Base-by-base conservation (phyloP, 768 basidiomycete species). In the Naganishia vaughanmartiniae region DNA sequence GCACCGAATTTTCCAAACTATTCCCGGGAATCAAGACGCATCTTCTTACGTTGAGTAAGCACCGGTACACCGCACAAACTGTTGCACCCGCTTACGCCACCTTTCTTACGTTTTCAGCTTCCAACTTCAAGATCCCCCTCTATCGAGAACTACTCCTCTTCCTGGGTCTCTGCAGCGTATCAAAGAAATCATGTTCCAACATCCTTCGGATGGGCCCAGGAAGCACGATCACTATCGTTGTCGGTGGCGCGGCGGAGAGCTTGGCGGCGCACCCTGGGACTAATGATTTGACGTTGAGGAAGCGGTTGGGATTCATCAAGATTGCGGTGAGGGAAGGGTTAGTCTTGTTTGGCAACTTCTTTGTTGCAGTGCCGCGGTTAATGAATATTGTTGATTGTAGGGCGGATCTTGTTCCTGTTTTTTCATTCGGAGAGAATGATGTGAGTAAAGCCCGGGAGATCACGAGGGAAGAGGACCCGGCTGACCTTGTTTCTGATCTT, bases 381-480 rank as follows among this genome's bases (percentile, higher is more conserved):
- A n/a, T n/a, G n/a, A 14, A 17, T n/a, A 33, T 15, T 3, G 17
- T n/a, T 46, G n/a, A 24, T 19, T 31, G 19, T 73, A 93, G 93
- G 66, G 96, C 96, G 46, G 92, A 94, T 76, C 84, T 99, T 14
- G 96, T 99, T 0, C 96, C 96, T 0, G 94, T 97, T 3, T 98
- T 99, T 78, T 94, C 92, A 6, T 99, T 99, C 75, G 96, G 96
- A 15, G 96, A 99, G 84, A 98, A 98, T 79, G 96, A 98, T 80
- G 94, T 94, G 72, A 77, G 87, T 85, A 1, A 2, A 4, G 17
- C 28, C 9, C 36, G 12, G n/a, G 30, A 17, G 21, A n/a, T 3
- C 31, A 51, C n/a, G n/a, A 51, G 4, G n/a, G 24, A 7, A 6
- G 21, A 26, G 15, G 36, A 17, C 21, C 10, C 11, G 10, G 60